Evolutionary conservation across 2,329 filamentous ascomycete genomes (phyloP), one percentile per base, ranked within the genome.

Genomic region (Sarocladium strictum): DNA sequence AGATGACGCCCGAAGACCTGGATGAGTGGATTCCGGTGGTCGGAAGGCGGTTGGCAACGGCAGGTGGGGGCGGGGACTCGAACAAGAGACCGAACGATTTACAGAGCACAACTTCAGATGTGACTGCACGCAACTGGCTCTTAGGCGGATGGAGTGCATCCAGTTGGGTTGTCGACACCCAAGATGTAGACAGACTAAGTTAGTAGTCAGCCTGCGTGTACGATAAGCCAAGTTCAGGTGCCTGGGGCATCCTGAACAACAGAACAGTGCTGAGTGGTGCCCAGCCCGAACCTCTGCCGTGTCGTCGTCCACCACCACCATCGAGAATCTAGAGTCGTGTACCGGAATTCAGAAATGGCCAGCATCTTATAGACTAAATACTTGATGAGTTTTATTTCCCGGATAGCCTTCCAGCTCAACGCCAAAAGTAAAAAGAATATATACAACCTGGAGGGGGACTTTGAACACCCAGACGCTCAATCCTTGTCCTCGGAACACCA

Each of bases 21-120:
- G 9, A 17, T 32, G 29, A 33, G 27, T 51, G 26, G 47, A 33
- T 35, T 19, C 47, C 47, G 27, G 47, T 23, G 33, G 4, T 51
- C 47, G 27, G 47, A 51, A 33, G 47, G 29, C n/a, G 47, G 27
- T 21, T 33, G 17, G 47, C 47, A 35, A n/a, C 27, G 29, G 47
- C 14, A 49, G 43, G 43, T 29, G 26, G 43, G 23, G 43, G 43
- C 15, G 43, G 43, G 23, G 43, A 17, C 40, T 10, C 11, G 17
- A n/a, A 12, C 7, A 32, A 6, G 12, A 12, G 29, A 32, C 29
- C 6, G 29, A 12, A 32, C 29, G 12, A 15, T 19, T 43, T 21
- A 21, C 17, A 43, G 4, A 24, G 9, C 7, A 43, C 5, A 43
- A 43, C 17, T n/a, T 23, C 17, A 43, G 21, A 9, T 24, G 24